phyloP scores from a whole-genome alignment of 148 eudicot genomes.

The Spergularia marina region DNA sequence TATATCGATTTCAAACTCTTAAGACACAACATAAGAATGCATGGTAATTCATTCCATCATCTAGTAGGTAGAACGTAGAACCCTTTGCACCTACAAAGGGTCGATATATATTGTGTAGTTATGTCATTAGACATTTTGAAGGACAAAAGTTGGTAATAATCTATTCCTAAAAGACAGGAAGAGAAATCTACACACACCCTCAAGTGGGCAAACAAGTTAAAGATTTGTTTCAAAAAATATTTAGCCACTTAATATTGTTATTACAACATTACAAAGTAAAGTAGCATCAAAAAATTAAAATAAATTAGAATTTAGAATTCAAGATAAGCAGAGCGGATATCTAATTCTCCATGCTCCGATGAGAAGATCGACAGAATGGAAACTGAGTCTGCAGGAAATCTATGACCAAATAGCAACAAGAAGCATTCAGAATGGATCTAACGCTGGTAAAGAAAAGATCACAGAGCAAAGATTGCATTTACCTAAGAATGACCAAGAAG shows the following conservation, averaged over 20 bases:
- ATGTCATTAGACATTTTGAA: conserved; percentile 1
- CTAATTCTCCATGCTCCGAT: conserved; percentile 56
- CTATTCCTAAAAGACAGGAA: neutral
- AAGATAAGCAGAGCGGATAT: conserved; percentile 60
- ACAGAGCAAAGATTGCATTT: conserved; percentile 9
- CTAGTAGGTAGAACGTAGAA: neutral
- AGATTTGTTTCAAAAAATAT: neutral
- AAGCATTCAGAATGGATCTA: conserved; percentile 26
- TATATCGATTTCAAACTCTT: neutral
- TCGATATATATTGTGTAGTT: neutral
- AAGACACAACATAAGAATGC: neutral
- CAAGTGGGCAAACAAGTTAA: neutral
- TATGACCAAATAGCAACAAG: conserved; percentile 41
- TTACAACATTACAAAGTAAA: conserved; percentile 10
- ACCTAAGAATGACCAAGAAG: conserved; percentile 73
- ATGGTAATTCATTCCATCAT: neutral
- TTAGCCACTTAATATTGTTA: neutral
- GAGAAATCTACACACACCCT: neutral
- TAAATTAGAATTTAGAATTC: conserved; percentile 40
- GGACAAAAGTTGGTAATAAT: neutral
- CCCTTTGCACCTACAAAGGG: neutral
- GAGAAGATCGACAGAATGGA: conserved; percentile 49
- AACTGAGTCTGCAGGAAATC: conserved; percentile 46
- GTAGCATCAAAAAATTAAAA: neutral
- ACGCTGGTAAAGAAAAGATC: conserved; percentile 7